phyloP scores from a whole-genome alignment of 2,329 filamentous ascomycete species.

The Ceratocystis cubensis region DNA sequence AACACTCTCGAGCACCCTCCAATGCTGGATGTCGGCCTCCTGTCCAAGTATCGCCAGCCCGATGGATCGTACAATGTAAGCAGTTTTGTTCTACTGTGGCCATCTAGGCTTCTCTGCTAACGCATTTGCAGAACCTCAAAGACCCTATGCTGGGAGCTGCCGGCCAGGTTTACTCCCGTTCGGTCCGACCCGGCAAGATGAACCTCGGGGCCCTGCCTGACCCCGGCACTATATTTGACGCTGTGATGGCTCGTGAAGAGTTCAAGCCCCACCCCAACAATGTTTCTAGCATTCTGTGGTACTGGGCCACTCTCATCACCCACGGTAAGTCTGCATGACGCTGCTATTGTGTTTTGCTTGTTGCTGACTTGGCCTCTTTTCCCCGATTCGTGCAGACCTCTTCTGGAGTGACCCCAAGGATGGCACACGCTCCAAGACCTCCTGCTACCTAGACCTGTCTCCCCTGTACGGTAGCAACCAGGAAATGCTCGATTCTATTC shows the following conservation, averaged over 20 bases:
- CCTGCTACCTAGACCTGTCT: conserved; percentile 58
- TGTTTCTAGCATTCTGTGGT: conserved; percentile 58
- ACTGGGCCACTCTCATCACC: conserved; percentile 61
- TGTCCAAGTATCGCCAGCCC: conserved; percentile 53
- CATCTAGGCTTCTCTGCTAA: background rate
- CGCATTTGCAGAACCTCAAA: conserved; percentile 42
- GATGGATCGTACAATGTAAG: conserved; percentile 57
- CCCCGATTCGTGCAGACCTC: conserved; percentile 35
- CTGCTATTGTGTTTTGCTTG: background rate
- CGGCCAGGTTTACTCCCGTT: conserved; percentile 53
- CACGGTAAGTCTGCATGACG: conserved; percentile 39
- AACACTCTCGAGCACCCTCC: conserved; percentile 60
- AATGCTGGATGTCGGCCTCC: conserved; percentile 48
- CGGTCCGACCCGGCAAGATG: conserved; percentile 45
- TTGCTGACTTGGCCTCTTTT: background rate
- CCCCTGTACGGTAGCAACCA: conserved; percentile 60
- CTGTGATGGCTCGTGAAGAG: conserved; percentile 41
- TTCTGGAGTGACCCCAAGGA: conserved; percentile 57
- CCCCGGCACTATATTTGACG: conserved; percentile 49
- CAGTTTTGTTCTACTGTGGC: background rate
- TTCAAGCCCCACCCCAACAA: conserved; percentile 55
- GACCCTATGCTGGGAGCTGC: conserved; percentile 55
- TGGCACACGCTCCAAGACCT: conserved; percentile 50
- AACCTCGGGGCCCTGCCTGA: conserved; percentile 56
- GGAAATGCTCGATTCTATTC: conserved; percentile 51